Base-by-base conservation (phyloP, 2,329 filamentous ascomycete genomes). In the Onygena corvina region DNA sequence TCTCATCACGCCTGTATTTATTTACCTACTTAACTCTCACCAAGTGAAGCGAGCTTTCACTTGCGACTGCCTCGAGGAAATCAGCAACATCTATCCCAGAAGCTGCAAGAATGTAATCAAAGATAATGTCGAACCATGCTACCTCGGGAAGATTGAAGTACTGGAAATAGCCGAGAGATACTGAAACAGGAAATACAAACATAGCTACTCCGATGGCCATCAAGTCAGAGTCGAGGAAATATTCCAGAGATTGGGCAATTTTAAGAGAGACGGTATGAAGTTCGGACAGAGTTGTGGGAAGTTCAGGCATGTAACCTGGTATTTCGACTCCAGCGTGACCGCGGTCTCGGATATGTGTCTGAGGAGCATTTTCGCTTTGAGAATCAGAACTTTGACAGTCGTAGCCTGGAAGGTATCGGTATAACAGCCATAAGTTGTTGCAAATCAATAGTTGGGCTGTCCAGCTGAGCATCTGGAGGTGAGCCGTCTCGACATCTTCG, bases 191-290 rank as follows among this genome's bases (percentile, higher is more conserved):
- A 25, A 52, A 54, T 14, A 29, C 50, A 31, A 53, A 48, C 4
- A 50, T 25, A 12, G 52, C 40, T 3, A 44, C 35, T 16, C 47
- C 52, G 20, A 51, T 16, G 4, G 52, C 27, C 16, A 46, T 50
- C 31, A 51, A 53, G 9, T 54, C 54, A 18, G 54, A 50, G n/a
- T 52, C 40, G 1, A 56, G 25, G 35, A 56, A 56, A 38, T 54
- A 56, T 38, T 56, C 54, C 1, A 54, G 36, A 2, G 54, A 54
- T 16, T 46, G 42, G 11, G 47, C 48, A 36, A 56, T 53, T 9
- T 51, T 49, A 12, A 49, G 46, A 16, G 54, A 48, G 11, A 46
- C 12, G 7, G 12, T 11, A 6, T n/a, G 4, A 23, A 46, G 45
- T 12, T 50, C 48, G 5, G 18, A 6, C 11, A 29, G 8, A 9